Evolutionary conservation across 768 basidiomycete genomes (phyloP).

Genomic region (Hygrocybe punicea): DNA sequence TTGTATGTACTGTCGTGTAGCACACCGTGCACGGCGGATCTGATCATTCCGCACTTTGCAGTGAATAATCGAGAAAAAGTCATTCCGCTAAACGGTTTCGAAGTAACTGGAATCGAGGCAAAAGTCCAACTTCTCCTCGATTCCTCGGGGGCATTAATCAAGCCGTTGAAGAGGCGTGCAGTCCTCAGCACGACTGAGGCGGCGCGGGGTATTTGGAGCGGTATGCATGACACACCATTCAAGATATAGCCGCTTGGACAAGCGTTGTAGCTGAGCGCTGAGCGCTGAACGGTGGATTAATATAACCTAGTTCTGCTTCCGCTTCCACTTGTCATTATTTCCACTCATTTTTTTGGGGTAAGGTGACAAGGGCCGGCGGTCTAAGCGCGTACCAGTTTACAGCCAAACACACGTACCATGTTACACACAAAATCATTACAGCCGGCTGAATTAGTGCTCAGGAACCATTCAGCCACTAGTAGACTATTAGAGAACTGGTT

Average conservation of each 20-base stretch:
- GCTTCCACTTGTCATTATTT: too few species aligned
- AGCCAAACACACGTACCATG: too few species aligned
- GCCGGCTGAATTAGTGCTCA: too few species aligned
- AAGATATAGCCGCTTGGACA: constrained; percentile 37
- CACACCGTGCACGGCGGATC: constrained; percentile 12
- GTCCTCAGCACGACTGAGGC: constrained; percentile 80
- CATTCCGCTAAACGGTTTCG: constrained; percentile 70
- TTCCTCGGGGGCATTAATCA: constrained; percentile 83
- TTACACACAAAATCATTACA: too few species aligned
- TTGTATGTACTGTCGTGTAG: constrained; percentile 44
- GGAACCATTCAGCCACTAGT: too few species aligned
- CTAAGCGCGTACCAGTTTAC: too few species aligned
- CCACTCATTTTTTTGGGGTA: too few species aligned
- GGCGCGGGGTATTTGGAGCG: constrained; percentile 86
- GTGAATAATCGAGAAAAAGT: constrained; percentile 89
- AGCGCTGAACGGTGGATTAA: too few species aligned
- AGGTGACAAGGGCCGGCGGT: too few species aligned
- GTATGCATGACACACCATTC: constrained; percentile 75
- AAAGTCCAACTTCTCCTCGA: constrained; percentile 84
- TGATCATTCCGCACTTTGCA: constrained; percentile 34
- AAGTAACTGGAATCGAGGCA: constrained; percentile 67
- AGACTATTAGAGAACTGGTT: too few species aligned
- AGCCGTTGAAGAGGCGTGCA: constrained; percentile 67
- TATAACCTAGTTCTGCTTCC: too few species aligned
- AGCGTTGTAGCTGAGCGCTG: too few species aligned